These are phyloP conservation scores for Eutrema salsugineum DNA, from an alignment of 441 rosid genomes.

Conservation along the genomic window DNA sequence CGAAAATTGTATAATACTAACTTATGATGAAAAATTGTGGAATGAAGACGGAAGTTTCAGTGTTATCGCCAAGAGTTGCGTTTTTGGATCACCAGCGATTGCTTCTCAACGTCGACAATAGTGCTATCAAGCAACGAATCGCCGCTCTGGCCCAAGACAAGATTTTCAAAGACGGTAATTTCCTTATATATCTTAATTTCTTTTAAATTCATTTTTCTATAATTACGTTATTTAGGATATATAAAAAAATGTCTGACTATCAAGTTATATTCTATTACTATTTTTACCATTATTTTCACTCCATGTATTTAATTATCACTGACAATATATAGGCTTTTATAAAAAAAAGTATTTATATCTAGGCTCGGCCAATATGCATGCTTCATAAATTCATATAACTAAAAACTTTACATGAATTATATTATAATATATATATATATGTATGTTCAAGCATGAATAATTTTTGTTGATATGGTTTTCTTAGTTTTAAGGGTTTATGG, in stretches of 20 bases:
- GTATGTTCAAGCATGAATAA: background rate
- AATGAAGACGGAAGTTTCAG: slow-evolving; percentile 55
- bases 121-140: slow-evolving; percentile 67
- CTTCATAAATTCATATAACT: background rate
- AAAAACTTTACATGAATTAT: background rate
- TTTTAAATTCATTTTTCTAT: background rate
- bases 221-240: background rate
- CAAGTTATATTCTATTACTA: background rate
- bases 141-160: slow-evolving; percentile 71
- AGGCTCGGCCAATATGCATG: slow-evolving; percentile 21
- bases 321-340: slow-evolving; percentile 3
- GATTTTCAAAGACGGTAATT: slow-evolving; percentile 68
- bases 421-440: background rate
- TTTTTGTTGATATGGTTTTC: background rate
- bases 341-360: too few relatives aligned
- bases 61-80: slow-evolving; percentile 65
- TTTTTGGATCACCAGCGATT: slow-evolving; percentile 68
- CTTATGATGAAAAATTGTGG: background rate
- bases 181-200: background rate
- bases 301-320: slow-evolving; percentile 11
- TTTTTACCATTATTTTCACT: background rate
- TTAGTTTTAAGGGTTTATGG: background rate
- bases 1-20: background rate
- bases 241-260: background rate
- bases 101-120: slow-evolving; percentile 64